A percentile compares a stretch with the other conserved stretches of the same genome.
phyloP scores from a whole-genome alignment of 2,329 filamentous ascomycete species.

The Trichoderma sp. region DNA sequence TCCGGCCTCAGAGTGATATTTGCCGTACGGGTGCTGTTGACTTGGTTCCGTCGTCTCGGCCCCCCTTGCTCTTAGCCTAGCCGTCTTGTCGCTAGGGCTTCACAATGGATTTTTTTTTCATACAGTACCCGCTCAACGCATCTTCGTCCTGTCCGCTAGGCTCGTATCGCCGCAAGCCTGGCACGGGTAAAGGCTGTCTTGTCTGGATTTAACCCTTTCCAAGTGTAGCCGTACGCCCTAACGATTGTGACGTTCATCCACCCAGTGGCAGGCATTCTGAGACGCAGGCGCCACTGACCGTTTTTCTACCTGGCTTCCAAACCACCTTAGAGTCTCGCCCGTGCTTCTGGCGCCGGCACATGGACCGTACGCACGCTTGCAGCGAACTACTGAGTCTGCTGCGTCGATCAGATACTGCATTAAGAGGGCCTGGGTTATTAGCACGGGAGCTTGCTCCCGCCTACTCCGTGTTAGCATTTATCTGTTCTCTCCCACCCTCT shows the following conservation, averaged over 20 bases:
- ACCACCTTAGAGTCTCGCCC: slow-evolving; percentile 12
- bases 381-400: slow-evolving; percentile 14
- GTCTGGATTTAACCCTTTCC: background rate
- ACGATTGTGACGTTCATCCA: slow-evolving; percentile 2
- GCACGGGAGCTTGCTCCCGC: slow-evolving; percentile 2
- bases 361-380: slow-evolving; percentile 12
- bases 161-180: slow-evolving; percentile 7
- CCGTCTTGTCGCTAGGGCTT: slow-evolving; percentile 5
- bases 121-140: background rate
- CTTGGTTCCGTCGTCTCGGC: slow-evolving; percentile 14
- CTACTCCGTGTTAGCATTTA: slow-evolving; percentile 5
- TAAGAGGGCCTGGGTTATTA: background rate
- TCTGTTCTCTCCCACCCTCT: background rate
- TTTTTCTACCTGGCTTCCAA: slow-evolving; percentile 8
- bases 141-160: background rate
- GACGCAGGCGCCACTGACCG: slow-evolving; percentile 11
- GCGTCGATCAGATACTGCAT: slow-evolving; percentile 22
- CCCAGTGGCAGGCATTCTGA: slow-evolving; percentile 18
- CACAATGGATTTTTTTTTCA: background rate
- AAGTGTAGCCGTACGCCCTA: background rate
- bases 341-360: slow-evolving; percentile 20
- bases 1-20: slow-evolving; percentile 9
- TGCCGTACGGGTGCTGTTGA: slow-evolving; percentile 11
- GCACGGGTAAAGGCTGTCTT: background rate
- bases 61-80: slow-evolving; percentile 5